Conservation (phyloP, 148 eudicot genomes). For the Bassia scoparia region DNA sequence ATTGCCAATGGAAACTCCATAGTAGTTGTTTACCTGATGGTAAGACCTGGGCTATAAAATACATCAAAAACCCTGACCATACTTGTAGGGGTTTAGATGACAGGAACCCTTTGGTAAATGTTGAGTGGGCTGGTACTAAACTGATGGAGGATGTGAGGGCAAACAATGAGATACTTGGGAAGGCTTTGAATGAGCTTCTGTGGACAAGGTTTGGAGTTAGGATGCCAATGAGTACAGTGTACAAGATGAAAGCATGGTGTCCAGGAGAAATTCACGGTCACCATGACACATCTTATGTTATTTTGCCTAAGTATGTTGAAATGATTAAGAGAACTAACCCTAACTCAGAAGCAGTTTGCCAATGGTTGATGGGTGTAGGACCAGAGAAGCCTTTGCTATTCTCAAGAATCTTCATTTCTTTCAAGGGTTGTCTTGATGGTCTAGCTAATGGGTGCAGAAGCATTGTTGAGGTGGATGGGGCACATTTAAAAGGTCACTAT, state of each 20-base stretch:
- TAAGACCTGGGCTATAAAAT: neutral
- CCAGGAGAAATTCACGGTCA: too few species aligned
- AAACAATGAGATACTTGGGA: neutral
- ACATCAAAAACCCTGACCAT: neutral
- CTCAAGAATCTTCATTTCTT: too few species aligned
- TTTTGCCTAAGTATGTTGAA: too few species aligned
- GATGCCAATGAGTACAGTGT: too few species aligned
- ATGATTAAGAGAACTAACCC: too few species aligned
- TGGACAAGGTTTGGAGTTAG: neutral
- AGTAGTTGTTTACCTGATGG: neutral
- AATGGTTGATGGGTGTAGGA: neutral
- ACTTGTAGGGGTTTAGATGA: neutral
- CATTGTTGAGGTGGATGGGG: neutral
- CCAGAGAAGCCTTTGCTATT: too few species aligned
- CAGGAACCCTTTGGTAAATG: neutral
- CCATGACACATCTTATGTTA: too few species aligned
- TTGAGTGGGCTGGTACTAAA: neutral
- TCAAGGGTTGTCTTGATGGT: too few species aligned
- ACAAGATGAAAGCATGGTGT: too few species aligned
- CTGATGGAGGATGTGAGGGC: slow-evolving; percentile 8
- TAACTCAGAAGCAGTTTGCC: too few species aligned
- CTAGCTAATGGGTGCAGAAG: too few species aligned
- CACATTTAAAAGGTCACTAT: too few species aligned
- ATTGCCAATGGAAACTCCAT: neutral
- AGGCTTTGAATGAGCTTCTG: neutral